Base-by-base conservation (phyloP, 805 yeast genomes). In the Isabelozyma pseudorhagii region DNA sequence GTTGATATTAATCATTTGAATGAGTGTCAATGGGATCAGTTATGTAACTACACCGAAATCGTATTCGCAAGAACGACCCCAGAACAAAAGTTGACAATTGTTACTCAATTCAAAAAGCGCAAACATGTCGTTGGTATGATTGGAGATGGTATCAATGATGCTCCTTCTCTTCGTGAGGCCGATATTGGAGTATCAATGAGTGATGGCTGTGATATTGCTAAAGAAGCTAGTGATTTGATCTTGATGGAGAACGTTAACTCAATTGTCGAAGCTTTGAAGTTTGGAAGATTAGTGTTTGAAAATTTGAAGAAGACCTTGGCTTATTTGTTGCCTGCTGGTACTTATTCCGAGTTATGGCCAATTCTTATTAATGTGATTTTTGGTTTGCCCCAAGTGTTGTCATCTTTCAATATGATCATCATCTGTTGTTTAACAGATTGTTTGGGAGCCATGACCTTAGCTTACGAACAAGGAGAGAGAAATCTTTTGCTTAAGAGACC, bases 321-420 rank as follows among this genome's bases (percentile, higher is more conserved):
- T 5, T 77, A 79, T 57, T 61, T 79, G 49, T 60, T 79, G 48
- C 82, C 83, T n/a, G 83, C 82, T 39, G 83, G 83, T 28, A 64
- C 75, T 13, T 79, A 58, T 56, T 68, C 80, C 41, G 82, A 79
- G 58, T 64, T 79, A 31, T 78, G 82, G 82, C 73, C 82, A 0
- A 75, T 79, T 3, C 53, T 79, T 28, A 52, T 77, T 48, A 79
- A 75, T 53, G 68, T 78, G 5, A 59, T 75, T n/a, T 75, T 74
- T 57, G 82, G 82, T 8, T 54, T 74, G 48, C 83, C 83, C 1
- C 81, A 74, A 57, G 64, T 71, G 56, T 59, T 79, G 41, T 74
- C 81, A 2, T 75, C 80, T 5, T 77, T 78, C 60, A 61, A 65
- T 49, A 79, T 79, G 82, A 78, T 79, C 50, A 68, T 78, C n/a